These are phyloP conservation scores for Tolypocladium capitatum DNA, from an alignment of 2,329 filamentous ascomycete genomes.

Conservation along the genomic window DNA sequence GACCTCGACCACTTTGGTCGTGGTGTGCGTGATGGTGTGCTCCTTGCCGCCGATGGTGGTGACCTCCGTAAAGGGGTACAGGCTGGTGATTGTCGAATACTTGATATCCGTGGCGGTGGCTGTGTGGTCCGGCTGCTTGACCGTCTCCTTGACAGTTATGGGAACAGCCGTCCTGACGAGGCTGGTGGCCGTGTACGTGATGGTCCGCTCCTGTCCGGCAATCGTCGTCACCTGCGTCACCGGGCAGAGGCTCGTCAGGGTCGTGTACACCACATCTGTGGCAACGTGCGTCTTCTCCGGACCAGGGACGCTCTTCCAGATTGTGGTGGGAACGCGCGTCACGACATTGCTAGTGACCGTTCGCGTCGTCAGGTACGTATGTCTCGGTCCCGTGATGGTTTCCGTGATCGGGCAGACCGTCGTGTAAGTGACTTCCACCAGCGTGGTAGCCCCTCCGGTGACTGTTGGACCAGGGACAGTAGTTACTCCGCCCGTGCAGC, in stretches of 20 bases:
- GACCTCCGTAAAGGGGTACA: conserved; percentile 16
- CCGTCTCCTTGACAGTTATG: conserved; percentile 16
- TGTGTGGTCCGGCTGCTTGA: conserved; percentile 14
- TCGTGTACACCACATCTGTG: conserved; percentile 20
- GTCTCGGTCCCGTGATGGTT: conserved; percentile 21
- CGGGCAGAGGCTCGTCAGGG: conserved; percentile 28
- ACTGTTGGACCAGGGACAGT: conserved; percentile 23
- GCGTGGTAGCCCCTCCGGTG: conserved; percentile 15
- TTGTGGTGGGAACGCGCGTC: conserved; percentile 15
- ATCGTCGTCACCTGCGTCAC: conserved; percentile 15
- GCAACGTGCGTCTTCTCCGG: conserved; percentile 17
- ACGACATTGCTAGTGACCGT: conserved; percentile 13
- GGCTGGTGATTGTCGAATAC: conserved; percentile 27
- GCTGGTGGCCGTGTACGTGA: conserved; percentile 10
- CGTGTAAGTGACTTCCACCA: conserved; percentile 25
- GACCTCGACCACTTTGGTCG: conserved; percentile 15
- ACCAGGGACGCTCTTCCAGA: conserved; percentile 17
- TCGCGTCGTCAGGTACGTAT: conserved; percentile 14
- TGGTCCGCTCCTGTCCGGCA: conserved; percentile 3
- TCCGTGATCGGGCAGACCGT: conserved; percentile 21
- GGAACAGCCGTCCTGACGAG: conserved; percentile 14
- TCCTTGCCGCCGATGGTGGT: conserved; percentile 20
- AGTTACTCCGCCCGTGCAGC: conserved; percentile 20
- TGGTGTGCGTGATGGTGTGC: conserved; percentile 9
- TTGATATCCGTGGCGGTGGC: conserved; percentile 20